These are phyloP conservation scores for Endoconidiophora laricicola DNA, from an alignment of 2,329 filamentous ascomycete species.

Conservation along the genomic window DNA sequence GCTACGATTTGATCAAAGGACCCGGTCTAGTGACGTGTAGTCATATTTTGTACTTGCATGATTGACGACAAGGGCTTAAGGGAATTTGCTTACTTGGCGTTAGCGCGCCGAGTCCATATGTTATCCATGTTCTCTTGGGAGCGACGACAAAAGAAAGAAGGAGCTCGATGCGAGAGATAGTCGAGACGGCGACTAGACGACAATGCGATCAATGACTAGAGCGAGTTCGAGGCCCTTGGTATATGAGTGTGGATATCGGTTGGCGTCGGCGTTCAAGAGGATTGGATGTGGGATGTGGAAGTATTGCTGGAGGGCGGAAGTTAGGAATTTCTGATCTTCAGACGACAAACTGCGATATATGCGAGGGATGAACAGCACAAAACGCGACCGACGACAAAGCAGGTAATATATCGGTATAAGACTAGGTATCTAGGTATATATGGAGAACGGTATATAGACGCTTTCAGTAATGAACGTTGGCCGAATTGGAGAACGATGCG, in stretches of 20 bases:
- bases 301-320: too few species aligned
- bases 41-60: background rate
- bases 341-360: background rate
- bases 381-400: background rate
- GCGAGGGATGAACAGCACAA: background rate
- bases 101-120: slow-evolving; percentile 68
- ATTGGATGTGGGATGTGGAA: background rate
- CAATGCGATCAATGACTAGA: slow-evolving; percentile 14
- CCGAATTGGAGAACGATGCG: too few species aligned
- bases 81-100: slow-evolving; percentile 51
- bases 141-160: slow-evolving; percentile 12
- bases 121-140: slow-evolving; percentile 34
- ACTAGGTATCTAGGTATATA: too few species aligned
- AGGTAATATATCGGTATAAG: too few species aligned
- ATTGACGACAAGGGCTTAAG: slow-evolving; percentile 5
- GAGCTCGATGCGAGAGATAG: background rate
- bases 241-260: background rate
- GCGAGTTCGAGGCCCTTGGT: slow-evolving; percentile 8
- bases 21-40: background rate
- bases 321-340: too few species aligned
- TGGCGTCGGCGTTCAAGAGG: background rate
- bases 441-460: too few species aligned
- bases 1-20: background rate
- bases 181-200: background rate
- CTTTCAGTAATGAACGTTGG: too few species aligned